Conservation (phyloP, 768 basidiomycete genomes). For the Galerina sulciceps region DNA sequence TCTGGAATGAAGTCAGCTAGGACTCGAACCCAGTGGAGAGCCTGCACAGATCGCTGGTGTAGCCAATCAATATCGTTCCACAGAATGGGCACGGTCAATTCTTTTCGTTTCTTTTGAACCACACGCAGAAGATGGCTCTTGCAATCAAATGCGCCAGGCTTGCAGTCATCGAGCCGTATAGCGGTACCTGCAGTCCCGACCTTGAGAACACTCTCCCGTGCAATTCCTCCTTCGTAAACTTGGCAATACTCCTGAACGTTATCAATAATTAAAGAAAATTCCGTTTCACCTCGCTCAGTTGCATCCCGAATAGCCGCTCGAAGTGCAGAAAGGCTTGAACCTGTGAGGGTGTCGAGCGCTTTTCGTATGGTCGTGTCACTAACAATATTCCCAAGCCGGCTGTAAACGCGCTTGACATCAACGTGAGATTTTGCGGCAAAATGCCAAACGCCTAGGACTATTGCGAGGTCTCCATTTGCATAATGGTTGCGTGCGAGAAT, state of each 20-base stretch:
- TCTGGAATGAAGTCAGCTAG: not conserved
- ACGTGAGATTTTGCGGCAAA: conserved; percentile 25
- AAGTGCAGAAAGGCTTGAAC: conserved; percentile 6
- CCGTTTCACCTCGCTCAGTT: conserved; percentile 6
- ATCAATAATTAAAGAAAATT: conserved; percentile 6
- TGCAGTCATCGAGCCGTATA: conserved; percentile 15
- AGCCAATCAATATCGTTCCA: not conserved
- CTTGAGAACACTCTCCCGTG: conserved; percentile 18
- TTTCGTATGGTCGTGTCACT: conserved; percentile 18
- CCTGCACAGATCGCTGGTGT: not conserved
- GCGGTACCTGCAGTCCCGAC: conserved; percentile 26
- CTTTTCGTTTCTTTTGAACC: conserved; percentile 14
- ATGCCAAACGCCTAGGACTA: conserved; percentile 24
- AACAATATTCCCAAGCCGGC: conserved; percentile 21
- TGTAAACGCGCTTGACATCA: conserved; percentile 23
- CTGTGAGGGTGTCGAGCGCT: conserved; percentile 20
- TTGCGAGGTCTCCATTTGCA: conserved; percentile 25
- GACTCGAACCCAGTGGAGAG: not conserved
- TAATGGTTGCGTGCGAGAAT: conserved; percentile 20
- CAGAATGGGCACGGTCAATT: conserved; percentile 1
- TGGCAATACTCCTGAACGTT: conserved; percentile 14
- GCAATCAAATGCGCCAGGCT: conserved; percentile 13
- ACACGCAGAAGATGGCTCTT: conserved; percentile 9
- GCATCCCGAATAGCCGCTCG: conserved; percentile 2
- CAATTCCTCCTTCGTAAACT: conserved; percentile 8